Base-by-base conservation (phyloP, 2,329 filamentous ascomycete species). In the Incumbomyces delicatus region DNA sequence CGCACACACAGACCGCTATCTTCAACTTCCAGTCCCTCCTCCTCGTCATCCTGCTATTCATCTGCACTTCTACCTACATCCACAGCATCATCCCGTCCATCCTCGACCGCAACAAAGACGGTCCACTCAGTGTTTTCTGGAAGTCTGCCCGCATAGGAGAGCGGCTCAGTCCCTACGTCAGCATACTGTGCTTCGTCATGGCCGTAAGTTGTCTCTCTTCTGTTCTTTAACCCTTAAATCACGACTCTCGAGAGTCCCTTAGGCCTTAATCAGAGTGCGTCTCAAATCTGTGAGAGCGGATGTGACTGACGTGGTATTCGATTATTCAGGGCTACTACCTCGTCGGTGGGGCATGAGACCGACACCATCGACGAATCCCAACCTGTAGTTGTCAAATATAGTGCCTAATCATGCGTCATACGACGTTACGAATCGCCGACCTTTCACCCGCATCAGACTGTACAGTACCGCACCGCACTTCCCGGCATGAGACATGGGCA, bases 1-100 rank as follows among this genome's bases (percentile, higher is more conserved):
- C 6, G 30, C 27, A 31, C 27, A 13, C 35, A 13, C 37, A 95
- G 92, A 85, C 92, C 50, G 92, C 92, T 46, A 83, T 98, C 61
- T 95, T 98, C 81, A 96, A 96, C 72, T 96, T 98, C 74, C 88
- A 95, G 68, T 94, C 88, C 49, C 84, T 96, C 58, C 79, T 98
- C 58, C 80, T 96, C 59, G 90, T 95, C 57, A 81, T 98, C 60
- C 81, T 98, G 43, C 83, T 98, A 57, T 80, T 94, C 58, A 94
- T 96, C 63, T 98, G 92, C 77, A 95, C 92, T 48, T 89, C 86
- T 67, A 81, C 92, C 52, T 96, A 98, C 69, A 78, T 88, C 47
- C 92, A 96, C 72, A 84, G 86, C 59, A 80, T 94, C 53, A 85
- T 92, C 61, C 90, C 92, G 1, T 77, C 83, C 3, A 83, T 94